phyloP scores from a whole-genome alignment of 805 yeast genomes.

The Blastobotrys mokoenaii region DNA sequence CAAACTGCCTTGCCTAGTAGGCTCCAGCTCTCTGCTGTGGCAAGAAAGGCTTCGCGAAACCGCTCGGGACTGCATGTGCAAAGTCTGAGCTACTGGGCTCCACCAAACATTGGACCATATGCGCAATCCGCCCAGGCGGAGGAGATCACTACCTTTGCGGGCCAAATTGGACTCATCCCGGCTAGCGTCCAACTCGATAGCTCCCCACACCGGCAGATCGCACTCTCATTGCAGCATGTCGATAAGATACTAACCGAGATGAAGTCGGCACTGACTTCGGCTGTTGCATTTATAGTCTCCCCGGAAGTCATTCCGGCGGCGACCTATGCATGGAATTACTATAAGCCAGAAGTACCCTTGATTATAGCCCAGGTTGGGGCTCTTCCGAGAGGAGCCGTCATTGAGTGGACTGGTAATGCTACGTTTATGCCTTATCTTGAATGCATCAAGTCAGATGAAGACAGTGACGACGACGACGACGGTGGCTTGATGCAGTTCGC shows the following conservation, averaged over 20 bases:
- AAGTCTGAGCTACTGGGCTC: slow-evolving; percentile 96
- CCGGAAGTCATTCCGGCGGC: slow-evolving; percentile 25
- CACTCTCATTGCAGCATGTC: slow-evolving; percentile 68
- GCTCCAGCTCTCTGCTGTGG: slow-evolving; percentile 56
- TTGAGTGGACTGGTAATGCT: slow-evolving; percentile 24
- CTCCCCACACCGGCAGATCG: slow-evolving; percentile 31
- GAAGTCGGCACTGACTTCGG: slow-evolving; percentile 37
- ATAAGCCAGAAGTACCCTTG: slow-evolving; percentile 8
- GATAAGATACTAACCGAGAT: slow-evolving; percentile 47
- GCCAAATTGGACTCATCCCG: slow-evolving; percentile 86
- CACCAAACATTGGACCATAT: slow-evolving; percentile 96
- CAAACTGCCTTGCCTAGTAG: slow-evolving; percentile 40
- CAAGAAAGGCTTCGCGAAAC: slow-evolving; percentile 18
- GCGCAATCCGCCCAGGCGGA: slow-evolving; percentile 65
- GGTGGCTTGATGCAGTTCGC: too few relatives aligned
- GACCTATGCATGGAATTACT: slow-evolving; percentile 32
- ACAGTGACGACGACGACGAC: slow-evolving; percentile 8
- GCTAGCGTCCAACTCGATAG: slow-evolving; percentile 46
- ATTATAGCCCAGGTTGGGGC: slow-evolving; percentile 16
- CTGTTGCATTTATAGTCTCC: slow-evolving; percentile 49
- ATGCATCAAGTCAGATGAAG: background rate
- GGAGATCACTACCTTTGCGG: slow-evolving; percentile 61
- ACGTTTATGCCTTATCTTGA: slow-evolving; percentile 5
- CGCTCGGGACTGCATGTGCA: slow-evolving; percentile 82
- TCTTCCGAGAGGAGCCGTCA: slow-evolving; percentile 23